Evolutionary conservation across 257 asterid genomes (phyloP).

Genomic region (Nicotiana benthamiana): DNA sequence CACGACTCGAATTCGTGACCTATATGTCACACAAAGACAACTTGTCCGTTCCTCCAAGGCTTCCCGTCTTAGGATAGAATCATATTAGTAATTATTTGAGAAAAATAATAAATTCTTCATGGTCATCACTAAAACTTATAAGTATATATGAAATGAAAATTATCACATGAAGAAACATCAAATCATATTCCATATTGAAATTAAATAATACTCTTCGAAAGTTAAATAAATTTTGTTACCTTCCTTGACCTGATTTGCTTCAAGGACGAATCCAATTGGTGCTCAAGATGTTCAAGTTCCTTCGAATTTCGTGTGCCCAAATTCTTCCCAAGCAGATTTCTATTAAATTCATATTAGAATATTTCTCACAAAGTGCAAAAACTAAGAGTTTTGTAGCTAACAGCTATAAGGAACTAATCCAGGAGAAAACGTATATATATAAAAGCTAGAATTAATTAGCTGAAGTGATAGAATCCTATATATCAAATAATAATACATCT

Average conservation of each 20-base stretch:
- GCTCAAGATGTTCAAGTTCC: conserved; percentile 25
- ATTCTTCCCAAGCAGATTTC: conserved; percentile 29
- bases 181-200: no score
- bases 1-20: no score
- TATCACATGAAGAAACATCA: no score
- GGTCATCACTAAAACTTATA: no score
- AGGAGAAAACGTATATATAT: background rate
- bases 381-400: background rate
- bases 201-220: no score
- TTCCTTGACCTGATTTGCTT: conserved; percentile 25
- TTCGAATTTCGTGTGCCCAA: conserved; percentile 16
- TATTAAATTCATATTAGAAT: background rate
- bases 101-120: no score
- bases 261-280: conserved; percentile 21
- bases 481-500: no score
- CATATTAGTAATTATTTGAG: no score
- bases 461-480: background rate
- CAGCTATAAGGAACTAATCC: background rate
- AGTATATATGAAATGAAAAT: no score
- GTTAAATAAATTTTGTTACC: background rate
- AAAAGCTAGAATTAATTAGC: background rate
- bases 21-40: no score
- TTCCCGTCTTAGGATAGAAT: no score
- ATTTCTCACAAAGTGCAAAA: background rate
- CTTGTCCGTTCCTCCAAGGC: no score